Conservation (phyloP, 202 grass and related monocot genomes). For the Panicum virgatum region DNA sequence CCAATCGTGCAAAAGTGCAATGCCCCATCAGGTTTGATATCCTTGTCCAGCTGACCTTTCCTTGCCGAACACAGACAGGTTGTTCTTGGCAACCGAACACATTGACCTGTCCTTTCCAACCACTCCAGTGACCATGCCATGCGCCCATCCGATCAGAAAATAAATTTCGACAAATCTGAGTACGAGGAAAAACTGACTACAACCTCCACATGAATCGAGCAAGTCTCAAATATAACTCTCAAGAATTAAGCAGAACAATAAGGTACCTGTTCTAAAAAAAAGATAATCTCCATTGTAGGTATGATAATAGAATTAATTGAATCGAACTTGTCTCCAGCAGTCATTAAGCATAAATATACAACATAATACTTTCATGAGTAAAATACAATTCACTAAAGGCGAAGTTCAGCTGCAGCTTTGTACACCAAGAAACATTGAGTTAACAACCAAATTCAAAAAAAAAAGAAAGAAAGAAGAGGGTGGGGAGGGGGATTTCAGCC, state of each 20-base stretch:
- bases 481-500: background rate
- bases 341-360: conserved; percentile 26
- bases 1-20: background rate
- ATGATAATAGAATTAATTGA: background rate
- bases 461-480: background rate
- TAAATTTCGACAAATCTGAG: background rate
- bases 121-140: background rate
- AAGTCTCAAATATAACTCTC: background rate
- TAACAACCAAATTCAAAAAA: background rate
- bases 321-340: background rate
- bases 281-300: background rate
- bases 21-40: background rate
- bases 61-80: no score
- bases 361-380: background rate
- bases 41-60: background rate
- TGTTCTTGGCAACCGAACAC: no score
- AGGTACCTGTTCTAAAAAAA: background rate
- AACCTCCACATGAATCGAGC: background rate
- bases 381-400: background rate
- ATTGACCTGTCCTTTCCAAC: background rate
- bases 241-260: background rate
- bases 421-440: conserved; percentile 22
- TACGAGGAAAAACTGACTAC: background rate
- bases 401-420: conserved; percentile 5
- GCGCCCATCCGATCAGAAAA: background rate